Evolutionary conservation across 2,329 filamentous ascomycete species (phyloP).

Genomic region (Colletotrichum zoysiae): DNA sequence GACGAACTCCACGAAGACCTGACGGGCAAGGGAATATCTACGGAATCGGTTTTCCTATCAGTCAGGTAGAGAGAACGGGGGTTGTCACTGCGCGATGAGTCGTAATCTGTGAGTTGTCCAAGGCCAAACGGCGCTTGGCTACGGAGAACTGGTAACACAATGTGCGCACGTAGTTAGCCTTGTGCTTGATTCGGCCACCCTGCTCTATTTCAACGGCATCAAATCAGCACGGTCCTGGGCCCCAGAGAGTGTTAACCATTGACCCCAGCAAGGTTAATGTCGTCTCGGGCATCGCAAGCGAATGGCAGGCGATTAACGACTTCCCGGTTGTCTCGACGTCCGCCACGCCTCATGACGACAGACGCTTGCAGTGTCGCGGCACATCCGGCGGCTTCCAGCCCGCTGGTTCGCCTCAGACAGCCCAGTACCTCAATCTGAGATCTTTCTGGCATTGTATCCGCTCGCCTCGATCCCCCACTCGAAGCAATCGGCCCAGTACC

Average conservation of each 20-base stretch:
- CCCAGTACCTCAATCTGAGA: background rate
- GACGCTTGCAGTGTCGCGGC: no score
- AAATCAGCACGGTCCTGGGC: no score
- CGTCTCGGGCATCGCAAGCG: background rate
- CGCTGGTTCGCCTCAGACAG: no score
- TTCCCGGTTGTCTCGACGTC: background rate
- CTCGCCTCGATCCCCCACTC: slow-evolving; percentile 38
- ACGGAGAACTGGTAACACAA: no score
- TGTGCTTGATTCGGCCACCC: no score
- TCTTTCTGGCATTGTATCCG: slow-evolving; percentile 23
- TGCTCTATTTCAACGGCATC: no score
- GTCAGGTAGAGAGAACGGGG: no score
- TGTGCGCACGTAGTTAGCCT: no score
- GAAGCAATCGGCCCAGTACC: slow-evolving; percentile 32
- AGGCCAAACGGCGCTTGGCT: background rate
- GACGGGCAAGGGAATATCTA: no score
- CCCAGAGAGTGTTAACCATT: background rate
- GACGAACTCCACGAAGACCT: background rate
- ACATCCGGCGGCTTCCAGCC: no score
- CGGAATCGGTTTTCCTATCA: background rate
- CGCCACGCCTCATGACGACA: no score
- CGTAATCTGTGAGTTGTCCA: background rate
- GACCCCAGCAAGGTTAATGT: background rate
- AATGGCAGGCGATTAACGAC: no score
- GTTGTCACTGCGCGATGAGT: background rate